A percentile compares a stretch with the other conserved stretches of the same genome.
Conservation (phyloP, 2,329 filamentous ascomycete species). For the Cladosporium oxysporum region DNA sequence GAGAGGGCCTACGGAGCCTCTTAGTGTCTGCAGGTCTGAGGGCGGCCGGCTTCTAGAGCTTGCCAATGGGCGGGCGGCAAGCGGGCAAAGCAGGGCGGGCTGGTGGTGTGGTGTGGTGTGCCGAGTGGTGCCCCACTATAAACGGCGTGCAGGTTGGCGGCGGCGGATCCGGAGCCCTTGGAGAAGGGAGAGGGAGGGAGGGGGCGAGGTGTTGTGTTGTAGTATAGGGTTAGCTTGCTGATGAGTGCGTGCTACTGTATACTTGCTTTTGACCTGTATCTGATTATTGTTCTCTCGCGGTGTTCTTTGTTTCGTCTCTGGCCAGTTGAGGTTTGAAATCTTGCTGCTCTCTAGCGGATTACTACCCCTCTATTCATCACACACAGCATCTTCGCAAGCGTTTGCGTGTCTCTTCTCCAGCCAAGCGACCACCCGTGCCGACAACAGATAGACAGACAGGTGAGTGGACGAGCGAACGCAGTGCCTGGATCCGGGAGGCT, state of each 20-base stretch:
- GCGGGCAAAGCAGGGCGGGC: neutral
- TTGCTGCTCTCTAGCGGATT: neutral
- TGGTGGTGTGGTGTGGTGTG: neutral
- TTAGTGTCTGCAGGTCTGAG: conserved; percentile 15
- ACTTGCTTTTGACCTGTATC: neutral
- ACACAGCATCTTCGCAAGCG: neutral
- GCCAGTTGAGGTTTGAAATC: neutral
- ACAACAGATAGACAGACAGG: neutral
- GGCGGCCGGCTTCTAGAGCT: conserved; percentile 14
- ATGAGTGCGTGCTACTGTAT: neutral
- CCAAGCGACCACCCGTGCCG: neutral
- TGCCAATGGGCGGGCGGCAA: conserved; percentile 1
- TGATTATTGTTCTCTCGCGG: neutral
- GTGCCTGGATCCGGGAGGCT: neutral
- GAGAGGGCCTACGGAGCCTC: neutral
- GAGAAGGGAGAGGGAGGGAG: conserved; percentile 10
- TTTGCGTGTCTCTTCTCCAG: neutral
- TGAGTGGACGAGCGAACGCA: conserved; percentile 5
- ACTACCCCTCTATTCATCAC: neutral
- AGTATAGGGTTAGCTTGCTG: conserved; percentile 5
- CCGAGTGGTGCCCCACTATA: conserved; percentile 13
- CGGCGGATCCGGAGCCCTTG: conserved; percentile 13
- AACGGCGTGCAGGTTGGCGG: conserved; percentile 9
- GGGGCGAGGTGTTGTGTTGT: neutral
- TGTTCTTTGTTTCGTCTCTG: conserved; percentile 1